phyloP scores from a whole-genome alignment of 1,284 basidiomycete species.

The Macrocystidia cucumis region DNA sequence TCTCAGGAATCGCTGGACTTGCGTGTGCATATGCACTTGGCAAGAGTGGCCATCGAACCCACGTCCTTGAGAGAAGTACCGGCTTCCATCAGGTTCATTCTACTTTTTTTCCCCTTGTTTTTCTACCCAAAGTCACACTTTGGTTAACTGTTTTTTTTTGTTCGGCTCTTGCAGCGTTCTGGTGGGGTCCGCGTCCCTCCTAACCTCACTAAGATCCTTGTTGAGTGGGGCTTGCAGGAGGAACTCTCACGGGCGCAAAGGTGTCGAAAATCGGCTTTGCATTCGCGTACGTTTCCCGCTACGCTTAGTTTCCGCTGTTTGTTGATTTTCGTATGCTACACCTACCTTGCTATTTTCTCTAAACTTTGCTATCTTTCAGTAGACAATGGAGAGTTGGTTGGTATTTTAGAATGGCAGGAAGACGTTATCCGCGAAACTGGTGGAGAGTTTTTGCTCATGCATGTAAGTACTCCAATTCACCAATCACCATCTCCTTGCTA shows the following conservation, averaged over 20 bases:
- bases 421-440: constrained; percentile 47
- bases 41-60: constrained; percentile 41
- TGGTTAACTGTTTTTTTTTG: constrained; percentile 1
- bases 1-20: constrained; percentile 35
- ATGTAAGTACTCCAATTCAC: constrained; percentile 24
- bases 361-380: constrained; percentile 21
- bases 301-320: background rate
- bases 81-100: constrained; percentile 20
- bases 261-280: constrained; percentile 19
- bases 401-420: constrained; percentile 41
- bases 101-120: too few relatives aligned
- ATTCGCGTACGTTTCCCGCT: constrained; percentile 14
- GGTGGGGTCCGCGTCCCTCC: constrained; percentile 44
- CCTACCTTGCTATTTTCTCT: background rate
- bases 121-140: too few relatives aligned
- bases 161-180: constrained; percentile 20
- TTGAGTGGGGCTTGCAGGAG: constrained; percentile 41
- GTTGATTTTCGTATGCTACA: background rate
- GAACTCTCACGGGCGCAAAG: constrained; percentile 23
- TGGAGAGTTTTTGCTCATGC: constrained; percentile 41
- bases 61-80: constrained; percentile 35
- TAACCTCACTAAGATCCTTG: constrained; percentile 43
- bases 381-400: constrained; percentile 34
- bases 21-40: constrained; percentile 41
- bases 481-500: constrained; percentile 6